Percentiles rank a stretch among this genome's conserved stretches.
These are phyloP conservation scores for Glycine tomentella DNA, from an alignment of 306 rosid genomes.

Conservation along the genomic window DNA sequence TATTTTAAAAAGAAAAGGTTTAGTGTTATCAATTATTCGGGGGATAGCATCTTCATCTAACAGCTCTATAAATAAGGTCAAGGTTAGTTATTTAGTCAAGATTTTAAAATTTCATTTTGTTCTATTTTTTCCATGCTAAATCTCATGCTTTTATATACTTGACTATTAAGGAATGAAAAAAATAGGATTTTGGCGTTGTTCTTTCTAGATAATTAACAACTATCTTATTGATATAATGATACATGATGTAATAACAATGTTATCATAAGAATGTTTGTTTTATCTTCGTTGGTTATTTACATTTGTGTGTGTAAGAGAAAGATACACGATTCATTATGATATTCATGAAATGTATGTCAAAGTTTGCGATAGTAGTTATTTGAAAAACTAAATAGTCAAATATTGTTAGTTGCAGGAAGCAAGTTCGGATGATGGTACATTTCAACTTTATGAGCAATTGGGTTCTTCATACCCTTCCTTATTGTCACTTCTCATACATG, in stretches of 20 bases:
- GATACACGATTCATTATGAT: not conserved
- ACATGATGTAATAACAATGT: not conserved
- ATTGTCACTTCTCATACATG: conserved; percentile 85
- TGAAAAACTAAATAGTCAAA: conserved; percentile 5
- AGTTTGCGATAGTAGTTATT: conserved; percentile 4
- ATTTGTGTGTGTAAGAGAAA: not conserved
- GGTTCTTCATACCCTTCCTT: conserved; percentile 81
- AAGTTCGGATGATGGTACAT: conserved; percentile 56
- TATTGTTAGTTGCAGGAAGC: conserved; percentile 60
- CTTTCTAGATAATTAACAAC: not conserved
- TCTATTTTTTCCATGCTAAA: not conserved
- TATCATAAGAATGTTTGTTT: not conserved
- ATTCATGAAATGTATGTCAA: conserved; percentile 23
- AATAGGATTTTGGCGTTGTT: not conserved
- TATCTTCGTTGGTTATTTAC: not conserved
- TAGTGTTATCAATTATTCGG: conserved; percentile 68
- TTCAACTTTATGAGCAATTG: conserved; percentile 84
- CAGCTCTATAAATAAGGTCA: conserved; percentile 54
- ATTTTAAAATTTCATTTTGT: conserved; percentile 29
- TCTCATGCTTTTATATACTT: not conserved
- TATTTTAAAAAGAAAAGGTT: conserved; percentile 37
- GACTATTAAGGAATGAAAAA: no score
- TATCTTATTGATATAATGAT: not conserved
- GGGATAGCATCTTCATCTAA: conserved; percentile 76
- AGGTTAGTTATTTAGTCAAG: conserved; percentile 61